phyloP scores from a whole-genome alignment of 2,329 filamentous ascomycete genomes.

The Cladosporium oxysporum region DNA sequence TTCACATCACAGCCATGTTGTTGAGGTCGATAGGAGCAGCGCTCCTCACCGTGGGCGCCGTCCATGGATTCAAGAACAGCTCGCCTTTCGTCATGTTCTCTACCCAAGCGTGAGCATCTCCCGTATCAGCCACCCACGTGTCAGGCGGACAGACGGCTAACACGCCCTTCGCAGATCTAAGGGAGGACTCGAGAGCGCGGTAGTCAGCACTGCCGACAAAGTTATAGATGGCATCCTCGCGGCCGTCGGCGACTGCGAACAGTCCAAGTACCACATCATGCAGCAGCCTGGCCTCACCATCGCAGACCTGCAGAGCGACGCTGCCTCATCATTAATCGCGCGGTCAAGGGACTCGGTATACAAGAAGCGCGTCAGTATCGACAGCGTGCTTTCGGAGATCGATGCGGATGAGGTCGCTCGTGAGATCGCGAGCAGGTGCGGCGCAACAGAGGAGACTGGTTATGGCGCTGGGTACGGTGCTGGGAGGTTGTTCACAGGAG shows the following conservation, averaged over 20 bases:
- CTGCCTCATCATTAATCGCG: not conserved
- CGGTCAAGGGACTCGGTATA: not conserved
- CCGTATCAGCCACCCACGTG: not conserved
- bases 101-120: slow-evolving; percentile 66
- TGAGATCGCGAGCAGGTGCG: slow-evolving; percentile 50
- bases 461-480: not conserved
- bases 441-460: slow-evolving; percentile 18
- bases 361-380: slow-evolving; percentile 43
- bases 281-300: slow-evolving; percentile 74
- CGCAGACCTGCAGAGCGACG: slow-evolving; percentile 58
- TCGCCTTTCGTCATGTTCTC: slow-evolving; percentile 90
- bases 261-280: slow-evolving; percentile 67
- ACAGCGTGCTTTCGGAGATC: slow-evolving; percentile 55
- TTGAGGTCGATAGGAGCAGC: slow-evolving; percentile 27
- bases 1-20: slow-evolving; percentile 27
- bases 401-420: slow-evolving; percentile 46
- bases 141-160: slow-evolving; percentile 6
- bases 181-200: slow-evolving; percentile 26
- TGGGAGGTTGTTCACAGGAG: not conserved
- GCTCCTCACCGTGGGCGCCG: slow-evolving; percentile 38
- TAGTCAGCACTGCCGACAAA: slow-evolving; percentile 31
- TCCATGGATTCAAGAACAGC: slow-evolving; percentile 77
- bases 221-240: slow-evolving; percentile 38
- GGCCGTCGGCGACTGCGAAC: slow-evolving; percentile 46
- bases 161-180: not conserved